Percentiles rank a stretch among this genome's conserved stretches.
These are phyloP conservation scores for Taphrina betulina DNA, from an alignment of 1,139 yeast genomes.

Conservation along the genomic window DNA sequence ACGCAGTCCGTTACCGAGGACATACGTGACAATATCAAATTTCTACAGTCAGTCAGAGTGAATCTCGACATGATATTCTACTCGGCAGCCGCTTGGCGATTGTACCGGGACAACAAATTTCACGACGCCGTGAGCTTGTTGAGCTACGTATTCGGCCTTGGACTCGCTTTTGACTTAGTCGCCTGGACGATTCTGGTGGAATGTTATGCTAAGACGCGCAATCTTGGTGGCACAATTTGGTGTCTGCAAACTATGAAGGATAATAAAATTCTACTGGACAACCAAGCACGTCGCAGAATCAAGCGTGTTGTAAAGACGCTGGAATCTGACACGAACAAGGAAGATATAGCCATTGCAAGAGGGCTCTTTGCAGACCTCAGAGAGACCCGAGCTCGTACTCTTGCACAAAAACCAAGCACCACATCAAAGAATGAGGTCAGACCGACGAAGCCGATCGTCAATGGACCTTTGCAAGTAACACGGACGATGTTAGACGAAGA, in stretches of 20 bases:
- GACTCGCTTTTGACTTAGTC: constrained; percentile 17
- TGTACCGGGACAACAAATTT: constrained; percentile 12
- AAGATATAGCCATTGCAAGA: background rate
- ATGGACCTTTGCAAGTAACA: too few species aligned
- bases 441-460: too few species aligned
- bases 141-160: constrained; percentile 1
- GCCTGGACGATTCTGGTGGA: constrained; percentile 24
- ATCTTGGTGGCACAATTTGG: constrained; percentile 19
- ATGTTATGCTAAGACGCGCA: constrained; percentile 18
- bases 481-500: too few species aligned
- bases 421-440: too few species aligned
- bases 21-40: background rate
- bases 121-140: constrained; percentile 13
- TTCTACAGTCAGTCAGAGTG: background rate
- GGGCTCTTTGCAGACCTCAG: background rate
- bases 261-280: constrained; percentile 21
- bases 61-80: constrained; percentile 10
- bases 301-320: constrained; percentile 10
- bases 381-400: too few species aligned
- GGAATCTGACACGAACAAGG: background rate
- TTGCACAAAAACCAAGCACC: too few species aligned
- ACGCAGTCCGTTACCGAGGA: constrained; percentile 1
- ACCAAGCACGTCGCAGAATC: constrained; percentile 19
- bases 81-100: constrained; percentile 24
- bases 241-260: constrained; percentile 27